phyloP scores from a whole-genome alignment of 148 eudicot genomes.

The Gaultheria prostrata region DNA sequence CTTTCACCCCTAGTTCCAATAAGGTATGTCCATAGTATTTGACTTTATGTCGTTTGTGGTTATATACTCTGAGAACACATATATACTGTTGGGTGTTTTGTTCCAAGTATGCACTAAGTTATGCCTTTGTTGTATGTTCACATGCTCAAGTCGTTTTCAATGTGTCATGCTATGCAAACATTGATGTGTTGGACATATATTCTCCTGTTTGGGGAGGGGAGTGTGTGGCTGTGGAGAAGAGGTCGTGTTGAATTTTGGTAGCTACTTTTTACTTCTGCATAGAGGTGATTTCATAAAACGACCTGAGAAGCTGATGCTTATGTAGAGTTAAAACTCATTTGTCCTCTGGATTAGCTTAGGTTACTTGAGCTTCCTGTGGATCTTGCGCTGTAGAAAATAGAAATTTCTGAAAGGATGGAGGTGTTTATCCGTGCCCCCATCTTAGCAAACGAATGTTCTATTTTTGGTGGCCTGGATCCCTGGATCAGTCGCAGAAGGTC shows the following conservation, averaged over 20 bases:
- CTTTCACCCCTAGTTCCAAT: background rate
- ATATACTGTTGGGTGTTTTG: background rate
- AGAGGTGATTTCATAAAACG: too few relatives aligned
- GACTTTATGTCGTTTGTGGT: background rate
- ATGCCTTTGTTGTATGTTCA: background rate
- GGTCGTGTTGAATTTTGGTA: background rate
- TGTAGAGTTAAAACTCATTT: background rate
- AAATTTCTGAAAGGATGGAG: constrained; percentile 1
- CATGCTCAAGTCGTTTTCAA: background rate
- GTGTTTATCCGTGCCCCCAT: background rate
- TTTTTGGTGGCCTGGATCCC: background rate
- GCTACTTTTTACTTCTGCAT: background rate
- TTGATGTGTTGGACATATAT: background rate
- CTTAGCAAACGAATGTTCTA: background rate
- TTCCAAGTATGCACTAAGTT: background rate
- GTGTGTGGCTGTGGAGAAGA: background rate
- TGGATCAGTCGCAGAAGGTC: background rate
- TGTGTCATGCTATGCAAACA: too few relatives aligned
- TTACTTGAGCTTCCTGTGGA: background rate
- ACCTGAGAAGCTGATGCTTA: background rate
- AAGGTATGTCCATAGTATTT: background rate
- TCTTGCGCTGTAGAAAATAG: background rate
- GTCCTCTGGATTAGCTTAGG: background rate
- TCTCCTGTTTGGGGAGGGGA: background rate
- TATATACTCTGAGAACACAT: background rate